Base-by-base conservation (phyloP, 2,329 filamentous ascomycete species). In the Sphaerulina musiva region DNA sequence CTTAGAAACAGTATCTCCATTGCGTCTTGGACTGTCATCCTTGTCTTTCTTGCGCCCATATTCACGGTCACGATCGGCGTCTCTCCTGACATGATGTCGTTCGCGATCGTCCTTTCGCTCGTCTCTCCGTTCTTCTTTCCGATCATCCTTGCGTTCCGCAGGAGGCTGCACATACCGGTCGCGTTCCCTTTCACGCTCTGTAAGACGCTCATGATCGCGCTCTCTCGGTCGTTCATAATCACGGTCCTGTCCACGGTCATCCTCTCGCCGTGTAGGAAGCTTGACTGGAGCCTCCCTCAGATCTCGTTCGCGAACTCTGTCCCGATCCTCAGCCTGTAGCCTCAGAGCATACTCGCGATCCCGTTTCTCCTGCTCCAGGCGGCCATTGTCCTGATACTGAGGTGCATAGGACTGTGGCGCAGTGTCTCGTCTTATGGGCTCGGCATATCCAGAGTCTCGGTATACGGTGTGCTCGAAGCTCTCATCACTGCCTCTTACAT, bases 381-480 rank as follows among this genome's bases (percentile, higher is more conserved):
- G 56, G 9, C 59, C 32, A 45, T 56, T 60, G n/a, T 66, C 65
- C 39, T 65, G 62, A 42, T 54, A 43, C 42, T 53, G 44, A 14
- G 48, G n/a, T 12, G 53, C 45, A 26, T 62, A 60, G 23, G 51
- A 20, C 14, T 60, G 61, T 10, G 64, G 62, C 11, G 64, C 64
- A 42, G 64, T 62, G 7, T 69, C 67, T 17, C 66, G 55, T 4
- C 65, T 61, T 50, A 62, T 57, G n/a, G 58, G 62, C 44, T 62
- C 56, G n/a, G 48, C 56, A 45, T 64, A 64, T n/a, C 58, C 64
- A 31, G 65, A 63, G 46, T 67, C 66, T 12, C 62, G 52, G 44
- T 63, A 59, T 6, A 70, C 64, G 47, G 69, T 66, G 32, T 69
- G 69, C 49, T 74, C 70, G 32, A 74, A 64, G n/a, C 66, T 67